Evolutionary conservation across 202 grass and related monocot species (phyloP), one percentile per base, ranked within the genome.

Genomic region (Thinopyrum obtusiflorum): DNA sequence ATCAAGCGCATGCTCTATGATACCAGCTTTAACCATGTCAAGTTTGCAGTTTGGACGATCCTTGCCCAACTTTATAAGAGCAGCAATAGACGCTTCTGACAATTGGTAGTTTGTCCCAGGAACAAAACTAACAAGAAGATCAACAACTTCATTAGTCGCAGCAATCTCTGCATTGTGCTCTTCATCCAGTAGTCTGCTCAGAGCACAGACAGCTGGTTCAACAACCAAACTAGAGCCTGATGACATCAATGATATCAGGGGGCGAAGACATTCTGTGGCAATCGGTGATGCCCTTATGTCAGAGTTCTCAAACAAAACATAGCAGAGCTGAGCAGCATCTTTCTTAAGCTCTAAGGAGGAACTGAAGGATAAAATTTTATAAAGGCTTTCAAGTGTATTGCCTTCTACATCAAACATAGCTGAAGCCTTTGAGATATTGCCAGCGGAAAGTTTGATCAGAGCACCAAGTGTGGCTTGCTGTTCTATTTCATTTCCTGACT

Each of bases 51-150:
- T 90, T 81, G 93, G 96, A 53, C 96, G 89, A 33, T 98, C 96
- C 85, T 93, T 98, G 37, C 96, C 96, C 82, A 98, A 84, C 82
- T 98, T 98, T 82, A 98, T 95, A 61, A 98, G 91, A 77, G 96
- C 86, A 91, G 88, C 81, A 39, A 95, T 91, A 88, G 89, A 92
- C 0, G 86, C 89, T 73, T 95, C 93, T 79, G 89, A 86, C 62
- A 98, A 85, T 61, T 94, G 86, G 84, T 93, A 85, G 79, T 98
- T 92, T 64, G 85, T 91, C 70, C 86, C 84, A 46, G 93, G 94
- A 82, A 98, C 79, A 89, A 88, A 95, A 77, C 83, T 88, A 70
- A 95, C 96, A 90, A 98, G 93, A 91, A 90, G 91, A 82, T 89
- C 89, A 29, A 98, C 86, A 80, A 93, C 88, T 47, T 95, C 91